phyloP scores from a whole-genome alignment of 2,329 filamentous ascomycete genomes.

The Chalaropsis thielavioides region DNA sequence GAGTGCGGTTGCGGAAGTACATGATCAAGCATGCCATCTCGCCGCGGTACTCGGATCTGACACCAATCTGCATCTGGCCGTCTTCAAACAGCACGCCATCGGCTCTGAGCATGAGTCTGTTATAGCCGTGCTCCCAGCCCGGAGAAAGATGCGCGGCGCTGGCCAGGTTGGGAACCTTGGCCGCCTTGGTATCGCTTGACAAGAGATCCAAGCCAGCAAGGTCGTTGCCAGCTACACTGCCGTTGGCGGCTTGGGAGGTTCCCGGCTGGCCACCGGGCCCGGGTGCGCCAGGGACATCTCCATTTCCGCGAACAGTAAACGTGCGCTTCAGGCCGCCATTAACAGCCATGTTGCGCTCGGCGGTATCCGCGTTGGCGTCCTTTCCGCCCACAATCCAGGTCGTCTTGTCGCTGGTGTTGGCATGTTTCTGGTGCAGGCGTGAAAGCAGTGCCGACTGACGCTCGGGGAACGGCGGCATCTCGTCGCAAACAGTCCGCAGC shows the following conservation, averaged over 20 bases:
- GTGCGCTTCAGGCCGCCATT: slow-evolving; percentile 72
- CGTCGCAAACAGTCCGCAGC: slow-evolving; percentile 83
- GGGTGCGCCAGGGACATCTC: slow-evolving; percentile 28
- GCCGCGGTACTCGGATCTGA: slow-evolving; percentile 88
- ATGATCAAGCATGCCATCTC: slow-evolving; percentile 90
- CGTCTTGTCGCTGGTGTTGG: slow-evolving; percentile 80
- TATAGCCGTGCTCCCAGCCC: slow-evolving; percentile 85
- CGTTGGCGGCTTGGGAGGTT: slow-evolving; percentile 35
- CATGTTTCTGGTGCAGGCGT: slow-evolving; percentile 85
- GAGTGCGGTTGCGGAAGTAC: slow-evolving; percentile 91
- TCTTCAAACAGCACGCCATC: slow-evolving; percentile 94
- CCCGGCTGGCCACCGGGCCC: neutral
- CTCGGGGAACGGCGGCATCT: slow-evolving; percentile 98
- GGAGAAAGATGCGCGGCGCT: slow-evolving; percentile 86
- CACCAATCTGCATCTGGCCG: slow-evolving; percentile 77
- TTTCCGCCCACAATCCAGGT: slow-evolving; percentile 98
- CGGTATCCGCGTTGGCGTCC: slow-evolving; percentile 70
- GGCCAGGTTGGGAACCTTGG: slow-evolving; percentile 68
- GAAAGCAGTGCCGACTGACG: slow-evolving; percentile 83
- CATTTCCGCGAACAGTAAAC: slow-evolving; percentile 52
- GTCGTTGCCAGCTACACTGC: slow-evolving; percentile 35
- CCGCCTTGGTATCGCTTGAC: slow-evolving; percentile 41
- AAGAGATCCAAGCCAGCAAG: slow-evolving; percentile 72
- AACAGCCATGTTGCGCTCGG: slow-evolving; percentile 68
- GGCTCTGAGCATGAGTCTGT: slow-evolving; percentile 59